These are phyloP conservation scores for Graphilbum ipis-grandicollis DNA, from an alignment of 2,329 filamentous ascomycete genomes.

Conservation along the genomic window DNA sequence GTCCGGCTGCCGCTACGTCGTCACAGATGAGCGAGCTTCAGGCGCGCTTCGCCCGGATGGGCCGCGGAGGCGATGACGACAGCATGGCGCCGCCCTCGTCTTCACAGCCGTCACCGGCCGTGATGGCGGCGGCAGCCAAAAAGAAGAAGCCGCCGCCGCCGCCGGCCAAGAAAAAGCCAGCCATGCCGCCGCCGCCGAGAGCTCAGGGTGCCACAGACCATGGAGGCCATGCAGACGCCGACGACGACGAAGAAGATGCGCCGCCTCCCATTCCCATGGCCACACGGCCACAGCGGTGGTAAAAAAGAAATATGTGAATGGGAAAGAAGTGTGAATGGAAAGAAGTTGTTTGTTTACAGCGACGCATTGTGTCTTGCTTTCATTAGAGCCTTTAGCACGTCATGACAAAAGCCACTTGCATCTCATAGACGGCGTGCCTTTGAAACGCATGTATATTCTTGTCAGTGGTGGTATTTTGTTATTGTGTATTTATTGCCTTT, in stretches of 20 bases:
- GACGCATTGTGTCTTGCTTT: no score
- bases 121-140: conserved; percentile 24
- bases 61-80: conserved; percentile 22
- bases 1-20: conserved; percentile 1
- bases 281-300: conserved; percentile 24
- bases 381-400: no score
- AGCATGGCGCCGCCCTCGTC: conserved; percentile 37
- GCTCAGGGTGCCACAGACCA: background rate
- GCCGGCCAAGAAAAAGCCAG: conserved; percentile 33
- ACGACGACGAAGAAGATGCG: conserved; percentile 13
- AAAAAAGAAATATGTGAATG: no score
- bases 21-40: conserved; percentile 49
- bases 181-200: background rate
- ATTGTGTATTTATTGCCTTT: no score
- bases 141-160: conserved; percentile 31
- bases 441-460: no score
- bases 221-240: conserved; percentile 1
- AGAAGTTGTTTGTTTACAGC: no score
- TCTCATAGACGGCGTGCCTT: no score
- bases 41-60: conserved; percentile 43
- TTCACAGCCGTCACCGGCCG: background rate
- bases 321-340: background rate
- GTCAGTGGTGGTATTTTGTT: no score
- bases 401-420: no score
- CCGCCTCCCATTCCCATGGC: conserved; percentile 36